These are phyloP conservation scores for Chaetoceros muelleri DNA, from an alignment of 108 stramenopile species.

Conservation along the genomic window DNA sequence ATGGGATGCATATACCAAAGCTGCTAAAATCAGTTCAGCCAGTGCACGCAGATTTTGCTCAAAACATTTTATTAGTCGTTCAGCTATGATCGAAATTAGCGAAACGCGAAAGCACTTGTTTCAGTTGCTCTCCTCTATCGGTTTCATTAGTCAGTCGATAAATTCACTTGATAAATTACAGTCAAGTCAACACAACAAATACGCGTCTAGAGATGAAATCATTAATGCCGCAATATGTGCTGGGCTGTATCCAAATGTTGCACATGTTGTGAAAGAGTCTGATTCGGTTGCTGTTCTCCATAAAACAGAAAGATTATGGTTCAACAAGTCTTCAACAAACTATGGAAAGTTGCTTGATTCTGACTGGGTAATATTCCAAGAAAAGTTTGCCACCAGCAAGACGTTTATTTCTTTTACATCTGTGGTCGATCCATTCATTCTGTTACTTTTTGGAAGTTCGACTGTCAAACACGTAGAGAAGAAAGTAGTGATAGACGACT, in stretches of 20 bases:
- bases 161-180: constrained; percentile 7
- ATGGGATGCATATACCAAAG: constrained; percentile 58
- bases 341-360: constrained; percentile 16
- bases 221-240: constrained; percentile 82
- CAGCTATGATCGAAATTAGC: constrained; percentile 62
- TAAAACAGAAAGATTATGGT: constrained; percentile 37
- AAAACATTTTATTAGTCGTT: constrained; percentile 59
- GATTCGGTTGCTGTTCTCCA: constrained; percentile 20
- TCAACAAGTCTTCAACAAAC: constrained; percentile 56
- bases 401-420: constrained; percentile 48
- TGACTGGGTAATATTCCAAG: constrained; percentile 54
- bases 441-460: constrained; percentile 53
- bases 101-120: constrained; percentile 70
- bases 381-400: constrained; percentile 65
- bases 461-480: constrained; percentile 46
- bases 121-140: constrained; percentile 62
- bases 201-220: constrained; percentile 29
- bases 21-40: background rate
- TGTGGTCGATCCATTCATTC: constrained; percentile 45
- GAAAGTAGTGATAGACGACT: constrained; percentile 50
- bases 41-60: constrained; percentile 42
- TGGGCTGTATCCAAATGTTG: constrained; percentile 92
- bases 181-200: constrained; percentile 24
- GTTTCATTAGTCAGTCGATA: constrained; percentile 45
- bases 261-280: constrained; percentile 25